A percentile compares a stretch with the other conserved stretches of the same genome.
These are phyloP conservation scores for Chrysoporthe deuterocubensis DNA, from an alignment of 2,329 filamentous ascomycete species.

Conservation along the genomic window DNA sequence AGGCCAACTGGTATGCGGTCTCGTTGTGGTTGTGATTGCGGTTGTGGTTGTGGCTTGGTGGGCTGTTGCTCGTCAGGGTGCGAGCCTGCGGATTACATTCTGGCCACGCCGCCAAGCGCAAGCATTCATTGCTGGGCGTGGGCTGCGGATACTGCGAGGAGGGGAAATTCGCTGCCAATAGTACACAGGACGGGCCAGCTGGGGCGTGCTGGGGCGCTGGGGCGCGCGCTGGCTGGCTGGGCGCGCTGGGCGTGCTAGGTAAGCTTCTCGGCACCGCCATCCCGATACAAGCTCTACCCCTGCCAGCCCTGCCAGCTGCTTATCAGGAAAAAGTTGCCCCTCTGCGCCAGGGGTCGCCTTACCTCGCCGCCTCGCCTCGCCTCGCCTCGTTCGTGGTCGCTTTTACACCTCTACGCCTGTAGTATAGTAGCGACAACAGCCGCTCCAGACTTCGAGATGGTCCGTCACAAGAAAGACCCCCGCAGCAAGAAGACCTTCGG, in stretches of 20 bases:
- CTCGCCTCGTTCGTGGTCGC: too few species aligned
- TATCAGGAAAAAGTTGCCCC: constrained; percentile 15
- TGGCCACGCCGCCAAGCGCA: constrained; percentile 10
- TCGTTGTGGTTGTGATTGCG: not conserved
- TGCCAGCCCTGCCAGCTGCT: constrained; percentile 5
- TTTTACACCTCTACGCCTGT: too few species aligned
- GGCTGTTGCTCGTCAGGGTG: constrained; percentile 4
- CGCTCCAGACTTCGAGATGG: constrained; percentile 60
- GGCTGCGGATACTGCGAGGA: not conserved
- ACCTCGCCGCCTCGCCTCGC: not conserved
- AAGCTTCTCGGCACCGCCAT: not conserved
- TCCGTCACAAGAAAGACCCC: constrained; percentile 93
- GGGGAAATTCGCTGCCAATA: not conserved
- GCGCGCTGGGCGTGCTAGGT: not conserved
- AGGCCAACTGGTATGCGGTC: not conserved
- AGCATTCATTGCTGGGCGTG: not conserved
- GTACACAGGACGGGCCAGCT: not conserved
- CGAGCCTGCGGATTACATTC: constrained; percentile 4
- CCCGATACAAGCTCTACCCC: constrained; percentile 11
- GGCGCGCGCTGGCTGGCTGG: too few species aligned
- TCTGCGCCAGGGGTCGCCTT: not conserved
- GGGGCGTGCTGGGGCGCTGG: too few species aligned
- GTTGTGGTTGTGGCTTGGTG: not conserved
- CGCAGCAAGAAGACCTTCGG: constrained; percentile 37
- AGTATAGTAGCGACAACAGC: not conserved